phyloP scores from a whole-genome alignment of 2,329 filamentous ascomycete species.

The Neonectria sp. region DNA sequence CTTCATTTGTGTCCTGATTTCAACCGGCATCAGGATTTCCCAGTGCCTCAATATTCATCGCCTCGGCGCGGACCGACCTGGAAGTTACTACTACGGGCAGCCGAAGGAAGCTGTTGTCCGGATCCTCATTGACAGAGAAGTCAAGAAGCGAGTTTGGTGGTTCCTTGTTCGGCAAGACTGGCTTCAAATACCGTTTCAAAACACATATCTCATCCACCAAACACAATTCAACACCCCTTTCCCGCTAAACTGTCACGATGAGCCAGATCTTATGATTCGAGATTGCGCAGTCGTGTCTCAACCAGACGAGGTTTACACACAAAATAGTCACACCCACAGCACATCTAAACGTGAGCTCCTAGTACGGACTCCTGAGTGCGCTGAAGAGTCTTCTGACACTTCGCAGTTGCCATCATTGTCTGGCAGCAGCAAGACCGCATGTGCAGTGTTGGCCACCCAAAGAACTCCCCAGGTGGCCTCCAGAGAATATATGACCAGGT shows the following conservation, averaged over 20 bases:
- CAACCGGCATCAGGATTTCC: constrained; percentile 15
- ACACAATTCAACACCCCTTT: constrained; percentile 26
- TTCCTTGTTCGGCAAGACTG: constrained; percentile 27
- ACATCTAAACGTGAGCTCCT: background rate
- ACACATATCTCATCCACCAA: constrained; percentile 23
- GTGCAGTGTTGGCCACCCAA: constrained; percentile 9
- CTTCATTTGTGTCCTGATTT: constrained; percentile 9
- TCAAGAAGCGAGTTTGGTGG: constrained; percentile 26
- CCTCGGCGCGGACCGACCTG: constrained; percentile 9
- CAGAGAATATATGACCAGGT: constrained; percentile 17
- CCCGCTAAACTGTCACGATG: constrained; percentile 16
- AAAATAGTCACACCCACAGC: constrained; percentile 11
- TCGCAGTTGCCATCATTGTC: constrained; percentile 17
- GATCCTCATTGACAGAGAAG: constrained; percentile 17
- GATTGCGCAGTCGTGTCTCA: background rate
- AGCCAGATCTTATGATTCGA: constrained; percentile 8
- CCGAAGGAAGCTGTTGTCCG: background rate
- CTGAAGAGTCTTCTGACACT: background rate
- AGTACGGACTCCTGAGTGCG: background rate
- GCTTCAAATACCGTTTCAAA: constrained; percentile 30
- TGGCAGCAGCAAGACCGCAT: constrained; percentile 28
- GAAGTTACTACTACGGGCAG: background rate
- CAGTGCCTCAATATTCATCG: constrained; percentile 23
- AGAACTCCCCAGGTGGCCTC: background rate
- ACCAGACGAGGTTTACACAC: constrained; percentile 8